Evolutionary conservation across 106 monocot species (phyloP), one percentile per base, ranked within the genome.

Genomic region (Dendrobium catenatum): DNA sequence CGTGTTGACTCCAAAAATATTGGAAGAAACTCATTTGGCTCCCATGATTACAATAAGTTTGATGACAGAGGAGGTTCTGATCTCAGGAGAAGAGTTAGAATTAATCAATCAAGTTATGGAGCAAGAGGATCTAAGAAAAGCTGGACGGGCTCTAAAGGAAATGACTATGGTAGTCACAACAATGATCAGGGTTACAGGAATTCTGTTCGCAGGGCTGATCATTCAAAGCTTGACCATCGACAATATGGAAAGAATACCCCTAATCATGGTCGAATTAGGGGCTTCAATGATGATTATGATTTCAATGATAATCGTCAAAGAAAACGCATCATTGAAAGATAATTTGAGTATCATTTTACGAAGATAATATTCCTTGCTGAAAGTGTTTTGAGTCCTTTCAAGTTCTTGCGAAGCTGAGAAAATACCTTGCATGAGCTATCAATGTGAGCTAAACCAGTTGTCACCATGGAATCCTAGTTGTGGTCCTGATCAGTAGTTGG

Each of bases 291-390:
- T 75, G 68, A 46, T 72, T 16, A 75, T 75, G 67, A 72, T 72
- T 31, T 40, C 20, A 42, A 42, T 58, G 68, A 80, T 72, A 31
- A 79, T 73, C 75, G 54, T 41, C 81, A 73, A 48, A 46, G 58
- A 42, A 84, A 68, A 49, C 77, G 75, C 16, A 31, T 83, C 4
- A 80, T 84, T 40, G 75, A 79, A 83, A 44, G 75, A 67, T 84
- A 84, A 46, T 20, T 74, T 43, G 2, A 22, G 70, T 37, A 1
- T 10, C n/a, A 74, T 44, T 74, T 42, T 74, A 22, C 44, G 43
- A 44, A 15, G 43, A 43, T 74, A 74, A 44, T 44, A 29, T 74
- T 48, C 16, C 40, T 44, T 74, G 22, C 74, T 44, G n/a, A 74
- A 44, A 42, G 20, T 42, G 37, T n/a, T 74, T 74, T 44, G 72